Evolutionary conservation across 306 rosid species (phyloP).

Genomic region (Sesbania bispinosa): DNA sequence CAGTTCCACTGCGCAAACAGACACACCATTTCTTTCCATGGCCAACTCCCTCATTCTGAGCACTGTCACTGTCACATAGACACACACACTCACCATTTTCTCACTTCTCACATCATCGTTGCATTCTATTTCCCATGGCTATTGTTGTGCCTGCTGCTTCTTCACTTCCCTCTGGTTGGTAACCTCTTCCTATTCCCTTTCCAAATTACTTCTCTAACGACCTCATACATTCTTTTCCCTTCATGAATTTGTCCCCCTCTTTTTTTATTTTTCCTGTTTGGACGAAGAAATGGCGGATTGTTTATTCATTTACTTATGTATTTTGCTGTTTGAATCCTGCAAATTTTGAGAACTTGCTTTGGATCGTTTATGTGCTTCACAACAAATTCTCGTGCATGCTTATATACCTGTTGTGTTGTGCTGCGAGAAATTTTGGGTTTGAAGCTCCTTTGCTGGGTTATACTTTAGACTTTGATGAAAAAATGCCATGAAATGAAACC

Average conservation of each 20-base stretch:
- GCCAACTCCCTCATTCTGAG: too few species aligned
- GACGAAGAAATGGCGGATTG: not conserved
- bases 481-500: too few species aligned
- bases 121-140: not conserved
- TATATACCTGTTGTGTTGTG: not conserved
- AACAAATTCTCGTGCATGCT: not conserved
- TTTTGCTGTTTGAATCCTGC: not conserved
- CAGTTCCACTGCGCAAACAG: not conserved
- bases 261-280: not conserved
- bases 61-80: not conserved
- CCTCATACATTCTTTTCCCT: not conserved
- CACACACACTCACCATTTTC: not conserved
- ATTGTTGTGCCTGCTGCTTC: too few species aligned
- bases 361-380: not conserved
- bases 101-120: not conserved
- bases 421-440: not conserved
- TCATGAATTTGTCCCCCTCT: not conserved
- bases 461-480: too few species aligned
- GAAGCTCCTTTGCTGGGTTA: too few species aligned
- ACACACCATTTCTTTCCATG: not conserved
- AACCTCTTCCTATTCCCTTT: not conserved
- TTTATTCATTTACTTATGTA: not conserved
- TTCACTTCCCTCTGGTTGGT: not conserved
- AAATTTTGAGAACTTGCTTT: not conserved
- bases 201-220: too few species aligned